These are phyloP conservation scores for Cladosporium oxysporum DNA, from an alignment of 2,329 filamentous ascomycete species.

Conservation along the genomic window DNA sequence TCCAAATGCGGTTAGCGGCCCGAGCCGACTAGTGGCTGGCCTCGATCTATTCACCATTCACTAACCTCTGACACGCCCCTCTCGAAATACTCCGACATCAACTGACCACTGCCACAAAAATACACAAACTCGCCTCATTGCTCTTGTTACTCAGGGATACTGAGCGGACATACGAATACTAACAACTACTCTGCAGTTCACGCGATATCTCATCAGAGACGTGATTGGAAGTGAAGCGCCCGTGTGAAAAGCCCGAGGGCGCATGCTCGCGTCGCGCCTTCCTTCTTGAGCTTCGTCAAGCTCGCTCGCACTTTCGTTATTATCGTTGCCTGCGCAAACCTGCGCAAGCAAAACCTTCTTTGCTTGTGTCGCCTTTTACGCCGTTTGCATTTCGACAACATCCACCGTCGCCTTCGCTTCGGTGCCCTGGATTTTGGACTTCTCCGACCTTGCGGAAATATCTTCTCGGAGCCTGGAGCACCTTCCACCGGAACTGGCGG, in stretches of 20 bases:
- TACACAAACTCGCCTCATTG: not conserved
- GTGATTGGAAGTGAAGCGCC: not conserved
- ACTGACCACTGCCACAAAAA: not conserved
- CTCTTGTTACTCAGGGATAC: not conserved
- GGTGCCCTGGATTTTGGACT: not conserved
- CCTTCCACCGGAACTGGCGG: not conserved
- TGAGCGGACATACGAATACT: not conserved
- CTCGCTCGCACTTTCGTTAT: not conserved
- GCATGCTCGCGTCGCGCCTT: not conserved
- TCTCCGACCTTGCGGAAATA: not conserved
- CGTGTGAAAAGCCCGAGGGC: not conserved
- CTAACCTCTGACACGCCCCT: slow-evolving; percentile 1
- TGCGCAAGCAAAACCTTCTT: not conserved
- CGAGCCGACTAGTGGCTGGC: not conserved
- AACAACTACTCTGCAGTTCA: not conserved
- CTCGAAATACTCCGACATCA: not conserved
- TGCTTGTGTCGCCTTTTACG: not conserved
- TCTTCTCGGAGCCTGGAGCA: not conserved
- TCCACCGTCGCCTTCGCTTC: not conserved
- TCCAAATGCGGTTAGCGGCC: slow-evolving; percentile 2
- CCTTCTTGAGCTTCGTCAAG: not conserved
- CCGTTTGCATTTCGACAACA: not conserved
- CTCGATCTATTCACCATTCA: slow-evolving; percentile 5
- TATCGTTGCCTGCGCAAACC: not conserved
- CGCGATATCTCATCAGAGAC: not conserved